phyloP scores from a whole-genome alignment of 2,329 filamentous ascomycete genomes.

The Neofusicoccum kwambonambiense region DNA sequence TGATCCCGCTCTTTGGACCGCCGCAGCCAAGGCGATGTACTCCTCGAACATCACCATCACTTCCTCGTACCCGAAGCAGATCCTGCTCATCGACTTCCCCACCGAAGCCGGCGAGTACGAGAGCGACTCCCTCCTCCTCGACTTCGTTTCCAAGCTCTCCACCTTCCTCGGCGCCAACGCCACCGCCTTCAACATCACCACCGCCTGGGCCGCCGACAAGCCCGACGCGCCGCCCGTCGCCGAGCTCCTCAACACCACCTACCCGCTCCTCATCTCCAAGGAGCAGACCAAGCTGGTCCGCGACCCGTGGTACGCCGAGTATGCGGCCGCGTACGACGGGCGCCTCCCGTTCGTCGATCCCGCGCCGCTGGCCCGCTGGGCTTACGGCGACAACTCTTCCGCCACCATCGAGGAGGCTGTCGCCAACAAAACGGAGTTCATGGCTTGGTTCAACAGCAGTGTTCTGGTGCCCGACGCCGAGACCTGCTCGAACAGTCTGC shows the following conservation, averaged over 20 bases:
- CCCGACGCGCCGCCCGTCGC: constrained; percentile 32
- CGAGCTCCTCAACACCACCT: constrained; percentile 45
- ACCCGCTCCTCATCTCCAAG: constrained; percentile 48
- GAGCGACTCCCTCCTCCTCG: constrained; percentile 36
- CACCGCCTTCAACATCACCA: constrained; percentile 36
- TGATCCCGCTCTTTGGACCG: constrained; percentile 45
- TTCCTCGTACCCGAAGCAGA: constrained; percentile 41
- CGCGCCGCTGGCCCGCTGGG: constrained; percentile 48
- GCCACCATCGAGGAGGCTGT: constrained; percentile 44
- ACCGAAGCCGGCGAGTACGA: constrained; percentile 31
- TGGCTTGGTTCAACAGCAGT: constrained; percentile 48
- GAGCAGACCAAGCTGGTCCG: constrained; percentile 48
- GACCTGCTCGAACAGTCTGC: constrained; percentile 51
- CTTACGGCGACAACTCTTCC: constrained; percentile 44
- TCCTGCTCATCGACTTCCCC: constrained; percentile 46
- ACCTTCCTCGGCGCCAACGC: constrained; percentile 42
- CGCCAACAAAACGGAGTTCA: constrained; percentile 51
- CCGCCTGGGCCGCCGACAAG: constrained; percentile 36
- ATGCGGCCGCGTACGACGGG: constrained; percentile 46
- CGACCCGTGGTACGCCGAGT: constrained; percentile 51
- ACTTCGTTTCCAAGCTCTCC: constrained; percentile 46
- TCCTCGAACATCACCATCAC: constrained; percentile 44
- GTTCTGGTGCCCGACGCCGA: constrained; percentile 43
- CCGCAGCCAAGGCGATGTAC: constrained; percentile 48
- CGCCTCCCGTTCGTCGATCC: constrained; percentile 52